Evolutionary conservation across 208 protist species (phyloP).

Genomic region (Crithidia bombi): DNA sequence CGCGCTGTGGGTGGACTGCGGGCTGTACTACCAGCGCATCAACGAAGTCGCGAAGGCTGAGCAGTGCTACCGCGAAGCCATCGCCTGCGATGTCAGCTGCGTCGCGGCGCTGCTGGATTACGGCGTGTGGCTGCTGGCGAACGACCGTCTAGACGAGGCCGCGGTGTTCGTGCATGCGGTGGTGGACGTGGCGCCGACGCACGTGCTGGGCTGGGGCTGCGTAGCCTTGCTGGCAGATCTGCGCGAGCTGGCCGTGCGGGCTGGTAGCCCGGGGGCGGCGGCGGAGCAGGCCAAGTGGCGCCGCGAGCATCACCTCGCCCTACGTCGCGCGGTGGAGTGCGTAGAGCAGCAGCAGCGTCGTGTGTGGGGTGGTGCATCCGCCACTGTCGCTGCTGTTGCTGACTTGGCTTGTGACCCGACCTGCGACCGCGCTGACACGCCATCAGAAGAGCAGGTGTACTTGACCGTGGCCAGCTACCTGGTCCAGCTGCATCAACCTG

Average conservation of each 20-base stretch:
- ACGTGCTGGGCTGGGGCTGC: slow-evolving; percentile 72
- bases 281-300: slow-evolving; percentile 54
- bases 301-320: slow-evolving; percentile 56
- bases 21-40: slow-evolving; percentile 74
- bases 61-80: slow-evolving; percentile 90
- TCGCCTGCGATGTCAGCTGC: slow-evolving; percentile 67
- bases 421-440: background rate
- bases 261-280: slow-evolving; percentile 48
- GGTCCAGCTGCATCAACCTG: slow-evolving; percentile 67
- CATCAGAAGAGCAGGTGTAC: slow-evolving; percentile 37
- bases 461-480: slow-evolving; percentile 54
- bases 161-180: slow-evolving; percentile 87
- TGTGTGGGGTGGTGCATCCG: too few species aligned
- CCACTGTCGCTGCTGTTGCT: background rate
- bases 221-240: slow-evolving; percentile 72
- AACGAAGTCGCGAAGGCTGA: slow-evolving; percentile 84
- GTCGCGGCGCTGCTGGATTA: slow-evolving; percentile 76
- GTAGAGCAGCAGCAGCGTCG: background rate
- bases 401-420: background rate
- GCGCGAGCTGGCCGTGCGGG: slow-evolving; percentile 47
- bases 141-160: slow-evolving; percentile 80
- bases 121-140: slow-evolving; percentile 79
- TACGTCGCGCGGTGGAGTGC: slow-evolving; percentile 53
- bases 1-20: slow-evolving; percentile 79
- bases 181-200: slow-evolving; percentile 56